Evolutionary conservation across 768 basidiomycete species (phyloP).

Genomic region (Guyanaporus albipodus): DNA sequence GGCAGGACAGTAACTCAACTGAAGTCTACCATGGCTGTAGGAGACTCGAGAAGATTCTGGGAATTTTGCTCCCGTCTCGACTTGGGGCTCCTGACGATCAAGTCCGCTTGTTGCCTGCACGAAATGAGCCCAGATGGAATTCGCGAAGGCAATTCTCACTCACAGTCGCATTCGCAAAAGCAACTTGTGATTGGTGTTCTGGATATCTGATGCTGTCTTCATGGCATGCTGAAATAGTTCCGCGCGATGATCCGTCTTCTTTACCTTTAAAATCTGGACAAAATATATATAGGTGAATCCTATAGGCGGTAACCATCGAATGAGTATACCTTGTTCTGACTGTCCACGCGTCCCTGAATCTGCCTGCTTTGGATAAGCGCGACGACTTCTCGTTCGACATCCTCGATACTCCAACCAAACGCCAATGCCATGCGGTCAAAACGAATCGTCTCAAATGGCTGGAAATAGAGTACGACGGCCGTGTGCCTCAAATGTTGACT

Average conservation of each 20-base stretch:
- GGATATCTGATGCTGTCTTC: constrained; percentile 66
- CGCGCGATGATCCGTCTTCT: constrained; percentile 72
- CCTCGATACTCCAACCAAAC: constrained; percentile 76
- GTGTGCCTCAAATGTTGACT: constrained; percentile 68
- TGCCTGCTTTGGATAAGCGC: constrained; percentile 70
- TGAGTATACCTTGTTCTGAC: constrained; percentile 73
- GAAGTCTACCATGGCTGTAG: constrained; percentile 12
- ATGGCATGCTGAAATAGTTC: constrained; percentile 75
- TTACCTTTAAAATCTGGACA: constrained; percentile 75
- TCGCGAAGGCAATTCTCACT: constrained; percentile 26
- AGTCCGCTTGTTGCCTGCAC: constrained; percentile 73
- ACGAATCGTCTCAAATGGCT: constrained; percentile 82
- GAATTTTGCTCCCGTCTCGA: constrained; percentile 27
- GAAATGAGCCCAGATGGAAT: background rate
- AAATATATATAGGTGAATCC: background rate
- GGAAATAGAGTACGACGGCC: constrained; percentile 84
- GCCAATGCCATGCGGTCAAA: constrained; percentile 81
- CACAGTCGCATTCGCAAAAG: constrained; percentile 82
- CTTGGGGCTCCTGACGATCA: constrained; percentile 66
- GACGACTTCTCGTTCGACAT: constrained; percentile 72
- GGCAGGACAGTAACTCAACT: constrained; percentile 1
- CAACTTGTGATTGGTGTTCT: constrained; percentile 70
- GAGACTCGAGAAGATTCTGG: constrained; percentile 14
- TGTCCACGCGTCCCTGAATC: constrained; percentile 83
- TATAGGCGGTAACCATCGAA: background rate